Base-by-base conservation (phyloP, 345 rosid genomes). In the Syzygium aqueum region DNA sequence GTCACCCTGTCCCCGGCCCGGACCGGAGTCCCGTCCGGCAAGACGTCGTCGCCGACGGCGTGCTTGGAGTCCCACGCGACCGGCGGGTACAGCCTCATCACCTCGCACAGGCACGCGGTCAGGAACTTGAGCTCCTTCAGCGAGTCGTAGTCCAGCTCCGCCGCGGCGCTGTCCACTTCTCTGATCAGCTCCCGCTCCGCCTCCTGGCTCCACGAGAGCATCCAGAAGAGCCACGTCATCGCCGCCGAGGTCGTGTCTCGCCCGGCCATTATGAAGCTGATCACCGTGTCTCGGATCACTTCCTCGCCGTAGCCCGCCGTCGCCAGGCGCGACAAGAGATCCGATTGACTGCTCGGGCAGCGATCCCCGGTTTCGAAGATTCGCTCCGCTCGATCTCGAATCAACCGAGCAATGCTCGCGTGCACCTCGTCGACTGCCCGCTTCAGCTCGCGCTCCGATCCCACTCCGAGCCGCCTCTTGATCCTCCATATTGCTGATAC, bases 1-100 rank as follows among this genome's bases (percentile, higher is more conserved):
- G 98, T 96, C 21, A 96, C 99, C 63, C 99, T 93, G 78, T 95
- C 97, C 59, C 99, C 99, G 1, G 96, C 93, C 85, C 84, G 89
- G 51, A 96, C 94, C 0, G 16, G 30, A 14, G 96, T 95, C 22
- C 96, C 96, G 77, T 95, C 99, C 3, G 98, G 96, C 89, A 96
- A 90, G 52, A 89, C 12, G 88, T 96, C 96, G 57, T 92, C 84
- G 14, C 46, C 28, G 2, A 90, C n/a, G 57, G 97, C 95, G 80
- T 92, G 93, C 91, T 95, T 96, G 6, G 96, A 95, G 87, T 94
- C 93, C 94, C 97, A 93, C 8, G 95, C 95, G 4, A 94, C 95
- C 1, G 97, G 95, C 73, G 97, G 98, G 87, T 96, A 95, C 16
- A 96, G 93, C 84, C 98, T 89, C 93, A 94, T 92, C 23, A 93